phyloP scores from a whole-genome alignment of 169 alveolate species.

The Amoebophrya sp. region DNA sequence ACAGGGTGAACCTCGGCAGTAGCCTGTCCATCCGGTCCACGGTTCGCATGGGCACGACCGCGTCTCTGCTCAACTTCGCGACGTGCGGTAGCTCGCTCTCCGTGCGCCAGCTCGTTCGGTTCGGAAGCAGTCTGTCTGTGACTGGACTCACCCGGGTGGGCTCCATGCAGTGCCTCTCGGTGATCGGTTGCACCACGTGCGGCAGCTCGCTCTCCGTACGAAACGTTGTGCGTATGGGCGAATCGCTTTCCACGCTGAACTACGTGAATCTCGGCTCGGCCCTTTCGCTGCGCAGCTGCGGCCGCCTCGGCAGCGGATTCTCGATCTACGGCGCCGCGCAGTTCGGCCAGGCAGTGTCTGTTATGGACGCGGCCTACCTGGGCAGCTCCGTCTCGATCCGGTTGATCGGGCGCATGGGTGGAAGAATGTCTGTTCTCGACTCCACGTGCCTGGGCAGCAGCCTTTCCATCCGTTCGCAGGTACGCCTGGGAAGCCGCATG shows the following conservation, averaged over 20 bases:
- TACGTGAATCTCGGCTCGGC: background rate
- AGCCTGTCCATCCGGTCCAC: background rate
- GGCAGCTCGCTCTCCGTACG: background rate
- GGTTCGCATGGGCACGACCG: background rate
- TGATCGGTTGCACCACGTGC: background rate
- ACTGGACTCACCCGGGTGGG: background rate
- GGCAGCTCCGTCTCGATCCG: background rate
- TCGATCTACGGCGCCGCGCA: background rate
- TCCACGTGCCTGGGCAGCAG: background rate
- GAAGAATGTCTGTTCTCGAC: background rate
- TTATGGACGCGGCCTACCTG: background rate
- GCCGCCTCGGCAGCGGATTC: background rate
- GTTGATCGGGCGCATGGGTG: background rate
- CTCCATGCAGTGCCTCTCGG: background rate
- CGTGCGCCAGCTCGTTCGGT: background rate
- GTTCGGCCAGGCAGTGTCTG: background rate
- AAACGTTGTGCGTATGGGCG: background rate
- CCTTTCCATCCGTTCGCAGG: background rate
- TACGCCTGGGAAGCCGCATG: no score
- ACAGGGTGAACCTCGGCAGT: background rate
- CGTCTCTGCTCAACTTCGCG: slow-evolving; percentile 3
- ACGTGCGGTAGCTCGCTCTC: background rate
- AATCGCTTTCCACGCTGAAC: background rate
- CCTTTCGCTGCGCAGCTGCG: background rate
- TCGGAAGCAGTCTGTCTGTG: background rate